Conservation (phyloP, 2,329 filamentous ascomycete genomes). For the Cercospora zeae-maydis region DNA sequence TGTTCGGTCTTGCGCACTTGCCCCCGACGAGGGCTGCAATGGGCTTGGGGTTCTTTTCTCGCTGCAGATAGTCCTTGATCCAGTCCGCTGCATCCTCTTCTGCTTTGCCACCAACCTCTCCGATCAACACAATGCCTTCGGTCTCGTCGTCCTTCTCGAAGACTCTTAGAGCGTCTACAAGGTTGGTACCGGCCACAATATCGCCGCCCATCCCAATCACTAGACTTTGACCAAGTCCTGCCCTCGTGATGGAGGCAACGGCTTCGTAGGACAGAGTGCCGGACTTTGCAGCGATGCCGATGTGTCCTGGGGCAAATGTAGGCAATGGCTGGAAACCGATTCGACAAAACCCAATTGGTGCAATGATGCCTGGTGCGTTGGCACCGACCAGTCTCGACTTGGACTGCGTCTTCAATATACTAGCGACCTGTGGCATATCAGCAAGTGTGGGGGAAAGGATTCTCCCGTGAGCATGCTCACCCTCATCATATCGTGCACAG, state of each 20-base stretch:
- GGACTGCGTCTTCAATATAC: constrained; percentile 66
- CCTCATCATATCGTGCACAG: constrained; percentile 71
- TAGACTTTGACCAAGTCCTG: constrained; percentile 72
- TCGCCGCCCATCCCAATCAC: constrained; percentile 77
- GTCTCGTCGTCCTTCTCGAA: constrained; percentile 66
- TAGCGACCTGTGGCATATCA: constrained; percentile 53
- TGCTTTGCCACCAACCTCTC: constrained; percentile 66
- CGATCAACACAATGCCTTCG: constrained; percentile 67
- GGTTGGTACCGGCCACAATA: constrained; percentile 67
- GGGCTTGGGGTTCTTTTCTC: constrained; percentile 63
- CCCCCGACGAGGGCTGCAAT: constrained; percentile 71
- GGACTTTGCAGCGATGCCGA: constrained; percentile 77
- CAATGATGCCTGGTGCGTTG: constrained; percentile 79
- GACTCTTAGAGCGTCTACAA: constrained; percentile 66
- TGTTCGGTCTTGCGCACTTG: constrained; percentile 58
- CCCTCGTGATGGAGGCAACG: constrained; percentile 68
- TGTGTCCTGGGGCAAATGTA: constrained; percentile 64
- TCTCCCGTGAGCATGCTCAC: constrained; percentile 42
- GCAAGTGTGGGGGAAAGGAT: not conserved
- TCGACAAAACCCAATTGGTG: constrained; percentile 64
- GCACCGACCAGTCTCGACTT: constrained; percentile 71
- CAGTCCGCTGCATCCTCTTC: constrained; percentile 71
- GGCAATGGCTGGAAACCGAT: constrained; percentile 75
- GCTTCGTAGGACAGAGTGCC: constrained; percentile 78
- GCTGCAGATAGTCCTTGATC: constrained; percentile 63